Evolutionary conservation across 2,329 filamentous ascomycete species (phyloP).

Genomic region (Lachnellula occidentalis): DNA sequence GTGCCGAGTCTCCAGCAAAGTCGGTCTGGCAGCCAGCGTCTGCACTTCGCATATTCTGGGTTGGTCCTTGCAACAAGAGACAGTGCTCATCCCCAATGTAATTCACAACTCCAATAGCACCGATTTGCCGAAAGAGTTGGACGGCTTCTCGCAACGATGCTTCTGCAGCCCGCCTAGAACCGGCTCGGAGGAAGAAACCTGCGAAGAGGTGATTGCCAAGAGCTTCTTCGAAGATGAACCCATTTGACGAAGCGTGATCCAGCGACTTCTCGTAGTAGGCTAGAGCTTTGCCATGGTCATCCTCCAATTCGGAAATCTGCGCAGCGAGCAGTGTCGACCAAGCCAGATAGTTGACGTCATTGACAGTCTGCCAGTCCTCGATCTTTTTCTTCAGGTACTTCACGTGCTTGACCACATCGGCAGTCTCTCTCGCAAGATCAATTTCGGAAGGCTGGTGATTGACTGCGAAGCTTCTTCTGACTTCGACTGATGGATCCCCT

Average conservation of each 20-base stretch:
- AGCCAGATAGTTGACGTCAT: conserved; percentile 64
- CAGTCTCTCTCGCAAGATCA: conserved; percentile 38
- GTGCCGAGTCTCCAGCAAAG: conserved; percentile 52
- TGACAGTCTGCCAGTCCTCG: conserved; percentile 57
- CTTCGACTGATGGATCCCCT: conserved; percentile 33
- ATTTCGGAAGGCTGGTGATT: conserved; percentile 29
- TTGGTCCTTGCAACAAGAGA: conserved; percentile 59
- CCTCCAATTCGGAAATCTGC: conserved; percentile 58
- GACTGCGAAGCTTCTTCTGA: conserved; percentile 18
- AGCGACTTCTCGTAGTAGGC: conserved; percentile 63
- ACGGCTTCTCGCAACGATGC: conserved; percentile 64
- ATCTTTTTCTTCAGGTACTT: conserved; percentile 53
- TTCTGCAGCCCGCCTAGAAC: conserved; percentile 61
- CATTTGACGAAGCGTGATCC: conserved; percentile 64
- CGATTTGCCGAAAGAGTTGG: conserved; percentile 61
- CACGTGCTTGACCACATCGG: conserved; percentile 48
- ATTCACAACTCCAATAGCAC: conserved; percentile 63
- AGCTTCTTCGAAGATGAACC: conserved; percentile 65
- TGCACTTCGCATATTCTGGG: conserved; percentile 49
- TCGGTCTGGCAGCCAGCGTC: conserved; percentile 68
- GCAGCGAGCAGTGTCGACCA: conserved; percentile 66
- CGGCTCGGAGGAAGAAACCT: conserved; percentile 60
- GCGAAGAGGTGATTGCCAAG: conserved; percentile 70
- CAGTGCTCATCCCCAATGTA: conserved; percentile 64
- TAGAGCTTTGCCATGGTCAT: conserved; percentile 53